Evolutionary conservation across 2,329 filamentous ascomycete species (phyloP).

Genomic region (Alternaria brassicae): DNA sequence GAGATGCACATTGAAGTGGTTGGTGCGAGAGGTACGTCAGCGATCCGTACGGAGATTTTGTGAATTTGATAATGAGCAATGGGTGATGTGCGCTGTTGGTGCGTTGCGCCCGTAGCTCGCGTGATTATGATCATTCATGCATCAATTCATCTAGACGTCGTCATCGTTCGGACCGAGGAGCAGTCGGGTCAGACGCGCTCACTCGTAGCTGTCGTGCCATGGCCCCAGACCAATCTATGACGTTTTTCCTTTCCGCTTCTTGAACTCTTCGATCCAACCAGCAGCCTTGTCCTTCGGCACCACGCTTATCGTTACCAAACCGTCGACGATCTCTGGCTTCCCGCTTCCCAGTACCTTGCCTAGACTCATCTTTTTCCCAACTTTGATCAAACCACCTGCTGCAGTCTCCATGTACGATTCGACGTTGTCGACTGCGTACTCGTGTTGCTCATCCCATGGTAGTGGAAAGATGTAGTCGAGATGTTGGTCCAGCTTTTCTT

Average conservation of each 20-base stretch:
- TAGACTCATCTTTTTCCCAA: constrained; percentile 82
- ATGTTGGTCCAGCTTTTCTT: constrained; percentile 76
- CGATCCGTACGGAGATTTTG: constrained; percentile 1
- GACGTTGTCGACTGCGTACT: constrained; percentile 71
- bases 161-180: neutral
- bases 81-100: neutral
- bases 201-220: neutral
- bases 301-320: constrained; percentile 81
- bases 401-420: constrained; percentile 91
- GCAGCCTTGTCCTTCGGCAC: constrained; percentile 74
- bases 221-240: neutral
- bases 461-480: constrained; percentile 84
- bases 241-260: constrained; percentile 64
- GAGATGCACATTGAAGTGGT: neutral
- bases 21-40: neutral
- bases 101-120: neutral
- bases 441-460: constrained; percentile 78
- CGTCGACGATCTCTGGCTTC: constrained; percentile 86
- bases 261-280: constrained; percentile 85
- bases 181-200: neutral
- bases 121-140: neutral
- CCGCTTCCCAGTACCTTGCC: constrained; percentile 76
- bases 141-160: neutral
- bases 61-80: neutral
- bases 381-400: constrained; percentile 81